These are phyloP conservation scores for Neonectria sp. DNA, from an alignment of 2,329 filamentous ascomycete genomes.

Conservation along the genomic window DNA sequence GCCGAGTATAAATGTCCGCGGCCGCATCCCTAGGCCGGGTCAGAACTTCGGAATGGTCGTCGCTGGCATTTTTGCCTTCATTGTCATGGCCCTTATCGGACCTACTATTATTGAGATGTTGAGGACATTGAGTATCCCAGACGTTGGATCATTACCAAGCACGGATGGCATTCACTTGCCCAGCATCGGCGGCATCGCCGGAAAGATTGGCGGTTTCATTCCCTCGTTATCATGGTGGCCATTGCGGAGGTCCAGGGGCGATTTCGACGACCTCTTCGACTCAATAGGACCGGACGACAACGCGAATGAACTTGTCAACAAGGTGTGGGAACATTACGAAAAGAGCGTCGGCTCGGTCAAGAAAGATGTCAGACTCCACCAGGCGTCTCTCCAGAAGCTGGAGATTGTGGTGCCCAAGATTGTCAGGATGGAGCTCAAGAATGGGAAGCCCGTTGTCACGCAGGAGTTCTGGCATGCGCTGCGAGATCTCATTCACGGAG, in stretches of 20 bases:
- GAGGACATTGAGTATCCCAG: conserved; percentile 17
- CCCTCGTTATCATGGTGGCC: conserved; percentile 47
- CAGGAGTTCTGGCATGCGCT: conserved; percentile 78
- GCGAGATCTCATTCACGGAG: conserved; percentile 66
- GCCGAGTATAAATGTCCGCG: conserved; percentile 16
- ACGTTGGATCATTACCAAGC: conserved; percentile 12
- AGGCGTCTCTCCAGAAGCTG: conserved; percentile 59
- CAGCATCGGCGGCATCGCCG: conserved; percentile 28
- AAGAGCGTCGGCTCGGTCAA: conserved; percentile 51
- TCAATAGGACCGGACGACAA: conserved; percentile 38
- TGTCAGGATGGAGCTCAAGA: conserved; percentile 67
- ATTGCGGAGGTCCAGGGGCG: not conserved
- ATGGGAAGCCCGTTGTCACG: conserved; percentile 69
- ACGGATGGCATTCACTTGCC: conserved; percentile 30
- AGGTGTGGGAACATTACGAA: conserved; percentile 47
- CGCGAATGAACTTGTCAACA: conserved; percentile 37
- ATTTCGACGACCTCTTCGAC: conserved; percentile 33
- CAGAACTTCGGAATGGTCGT: conserved; percentile 11
- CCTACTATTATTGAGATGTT: conserved; percentile 15
- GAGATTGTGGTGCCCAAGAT: conserved; percentile 68
- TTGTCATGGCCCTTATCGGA: not conserved
- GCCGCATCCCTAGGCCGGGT: conserved; percentile 4
- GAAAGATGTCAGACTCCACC: conserved; percentile 52
- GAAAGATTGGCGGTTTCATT: conserved; percentile 42
- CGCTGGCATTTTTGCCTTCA: conserved; percentile 18